Percentiles rank a stretch among this genome's conserved stretches.
phyloP scores from a whole-genome alignment of 306 rosid species.

The cucumber (Cucumis sativus) region Cucumber_9930_V3 NC_026659.2:21565001-21565500 shows the following conservation, averaged over 20 bases:
- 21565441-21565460: constrained; percentile 30
- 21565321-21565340: not conserved
- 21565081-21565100: not conserved
- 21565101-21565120: not conserved
- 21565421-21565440: constrained; percentile 27
- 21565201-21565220: constrained; percentile 25
- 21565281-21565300: constrained; percentile 5
- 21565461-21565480: constrained; percentile 24
- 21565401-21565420: constrained; percentile 26
- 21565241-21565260: constrained; percentile 33
- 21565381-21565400: constrained; percentile 34
- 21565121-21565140: constrained; percentile 39
- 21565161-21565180: constrained; percentile 26
- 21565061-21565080: not conserved
- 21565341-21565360: constrained; percentile 16
- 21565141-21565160: constrained; percentile 28
- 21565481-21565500: constrained; percentile 24
- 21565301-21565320: not conserved
- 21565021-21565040: not conserved
- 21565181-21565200: constrained; percentile 19
- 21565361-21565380: constrained; percentile 38
- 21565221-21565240: constrained; percentile 31
- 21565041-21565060: not conserved
- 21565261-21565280: constrained; percentile 17
- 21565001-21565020: not conserved